phyloP scores from a whole-genome alignment of 108 stramenopile genomes.

The Hondaea fermentalgiana region DNA sequence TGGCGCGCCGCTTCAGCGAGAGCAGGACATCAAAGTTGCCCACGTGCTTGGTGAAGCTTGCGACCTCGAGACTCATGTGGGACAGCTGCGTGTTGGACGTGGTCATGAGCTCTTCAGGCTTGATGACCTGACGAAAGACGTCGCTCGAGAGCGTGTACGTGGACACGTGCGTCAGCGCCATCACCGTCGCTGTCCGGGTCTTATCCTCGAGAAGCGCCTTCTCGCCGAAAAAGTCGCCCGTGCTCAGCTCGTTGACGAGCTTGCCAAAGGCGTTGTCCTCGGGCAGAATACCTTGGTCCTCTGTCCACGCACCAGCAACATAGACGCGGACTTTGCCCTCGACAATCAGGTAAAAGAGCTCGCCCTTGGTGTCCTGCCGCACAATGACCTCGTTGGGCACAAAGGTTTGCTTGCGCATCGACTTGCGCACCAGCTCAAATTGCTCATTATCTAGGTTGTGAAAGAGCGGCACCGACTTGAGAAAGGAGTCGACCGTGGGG shows the following conservation, averaged over 20 bases:
- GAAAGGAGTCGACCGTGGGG: slow-evolving; percentile 19
- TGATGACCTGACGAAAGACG: background rate
- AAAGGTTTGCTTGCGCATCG: background rate
- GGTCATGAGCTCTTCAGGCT: background rate
- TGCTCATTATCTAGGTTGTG: slow-evolving; percentile 27
- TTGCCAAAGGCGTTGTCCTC: background rate
- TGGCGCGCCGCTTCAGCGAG: slow-evolving; percentile 8
- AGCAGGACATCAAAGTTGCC: background rate
- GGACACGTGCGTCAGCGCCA: background rate
- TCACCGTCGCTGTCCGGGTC: background rate
- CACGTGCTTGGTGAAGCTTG: slow-evolving; percentile 3
- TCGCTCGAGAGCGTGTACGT: background rate
- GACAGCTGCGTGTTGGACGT: background rate
- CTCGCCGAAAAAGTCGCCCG: background rate
- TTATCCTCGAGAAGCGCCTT: background rate
- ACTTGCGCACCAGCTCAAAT: background rate
- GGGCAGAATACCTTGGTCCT: background rate
- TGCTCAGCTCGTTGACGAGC: background rate
- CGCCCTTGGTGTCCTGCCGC: slow-evolving; percentile 24
- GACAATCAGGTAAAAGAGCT: slow-evolving; percentile 22
- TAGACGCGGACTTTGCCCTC: slow-evolving; percentile 25
- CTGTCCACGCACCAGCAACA: background rate
- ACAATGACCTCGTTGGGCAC: slow-evolving; percentile 14
- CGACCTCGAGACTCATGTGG: background rate
- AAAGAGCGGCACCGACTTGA: slow-evolving; percentile 28